phyloP scores from a whole-genome alignment of 179 eudicot genomes.

The Spergularia azorica region DNA sequence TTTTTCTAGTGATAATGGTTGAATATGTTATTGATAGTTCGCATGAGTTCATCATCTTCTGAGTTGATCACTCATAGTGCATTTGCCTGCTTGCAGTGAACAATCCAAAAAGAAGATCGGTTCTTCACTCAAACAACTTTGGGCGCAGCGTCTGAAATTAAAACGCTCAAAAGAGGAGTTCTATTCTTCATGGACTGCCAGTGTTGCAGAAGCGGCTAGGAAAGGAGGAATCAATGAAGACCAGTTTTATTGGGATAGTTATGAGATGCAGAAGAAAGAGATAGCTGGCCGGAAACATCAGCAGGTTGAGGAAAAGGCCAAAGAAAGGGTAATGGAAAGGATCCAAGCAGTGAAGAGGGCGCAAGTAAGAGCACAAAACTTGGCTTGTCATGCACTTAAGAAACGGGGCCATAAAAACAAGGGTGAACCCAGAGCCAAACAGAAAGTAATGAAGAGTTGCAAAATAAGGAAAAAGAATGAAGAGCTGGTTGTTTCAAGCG shows the following conservation, averaged over 20 bases:
- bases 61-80: neutral
- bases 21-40: neutral
- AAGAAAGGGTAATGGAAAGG: slow-evolving; percentile 46
- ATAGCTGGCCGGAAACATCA: slow-evolving; percentile 44
- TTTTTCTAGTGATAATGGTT: neutral
- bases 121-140: slow-evolving; percentile 54
- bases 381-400: slow-evolving; percentile 36
- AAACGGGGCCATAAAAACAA: slow-evolving; percentile 37
- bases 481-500: slow-evolving; percentile 37
- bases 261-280: slow-evolving; percentile 54
- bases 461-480: slow-evolving; percentile 49
- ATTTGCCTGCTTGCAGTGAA: slow-evolving; percentile 50
- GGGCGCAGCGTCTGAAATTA: slow-evolving; percentile 64
- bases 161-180: slow-evolving; percentile 63
- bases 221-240: slow-evolving; percentile 61
- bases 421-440: slow-evolving; percentile 36
- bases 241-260: slow-evolving; percentile 82
- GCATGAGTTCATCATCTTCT: neutral
- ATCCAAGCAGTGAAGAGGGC: slow-evolving; percentile 41
- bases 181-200: slow-evolving; percentile 61
- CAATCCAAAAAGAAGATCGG: slow-evolving; percentile 67
- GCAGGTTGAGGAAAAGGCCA: slow-evolving; percentile 45
- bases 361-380: slow-evolving; percentile 40
- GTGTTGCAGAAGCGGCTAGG: slow-evolving; percentile 79
- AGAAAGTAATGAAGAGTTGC: slow-evolving; percentile 33